Evolutionary conservation across 1,139 yeast species (phyloP).

Genomic region (Taiozyma sp.): DNA sequence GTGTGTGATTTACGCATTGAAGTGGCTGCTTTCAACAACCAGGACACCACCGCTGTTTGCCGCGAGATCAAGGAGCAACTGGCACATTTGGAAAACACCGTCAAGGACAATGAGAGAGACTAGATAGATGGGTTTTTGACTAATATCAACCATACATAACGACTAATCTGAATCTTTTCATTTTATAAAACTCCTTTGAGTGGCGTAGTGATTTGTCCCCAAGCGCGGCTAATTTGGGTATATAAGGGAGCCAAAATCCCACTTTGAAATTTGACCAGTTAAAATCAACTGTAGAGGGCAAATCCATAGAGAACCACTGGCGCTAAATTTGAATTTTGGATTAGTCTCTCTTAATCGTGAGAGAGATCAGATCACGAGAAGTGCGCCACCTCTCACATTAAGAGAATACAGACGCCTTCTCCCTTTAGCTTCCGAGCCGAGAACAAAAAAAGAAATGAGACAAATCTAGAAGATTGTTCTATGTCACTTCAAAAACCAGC

Average conservation of each 20-base stretch:
- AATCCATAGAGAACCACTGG: no score
- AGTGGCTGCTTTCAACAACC: conserved; percentile 40
- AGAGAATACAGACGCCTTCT: no score
- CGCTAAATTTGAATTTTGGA: no score
- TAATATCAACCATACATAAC: not conserved
- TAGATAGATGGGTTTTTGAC: not conserved
- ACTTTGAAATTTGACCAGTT: no score
- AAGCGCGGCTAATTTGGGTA: not conserved
- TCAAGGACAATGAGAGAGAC: conserved; percentile 21
- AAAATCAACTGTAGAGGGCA: no score
- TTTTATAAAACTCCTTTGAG: no score
- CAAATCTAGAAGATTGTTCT: not conserved
- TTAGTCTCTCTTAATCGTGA: no score
- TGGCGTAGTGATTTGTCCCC: not conserved
- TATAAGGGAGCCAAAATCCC: not conserved
- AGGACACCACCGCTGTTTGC: conserved; percentile 41
- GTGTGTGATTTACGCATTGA: conserved; percentile 47
- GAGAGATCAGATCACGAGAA: no score
- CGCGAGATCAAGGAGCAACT: conserved; percentile 43
- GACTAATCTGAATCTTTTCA: not conserved
- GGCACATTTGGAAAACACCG: conserved; percentile 33
- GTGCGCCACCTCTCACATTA: no score
- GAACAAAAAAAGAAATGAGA: not conserved
- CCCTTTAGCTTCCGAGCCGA: no score
- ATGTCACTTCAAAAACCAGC: not conserved